A percentile compares a stretch with the other conserved stretches of the same genome.
These are phyloP conservation scores for Phragmites australis DNA, from an alignment of 176 grass and related monocot genomes.

Conservation along the genomic window DNA sequence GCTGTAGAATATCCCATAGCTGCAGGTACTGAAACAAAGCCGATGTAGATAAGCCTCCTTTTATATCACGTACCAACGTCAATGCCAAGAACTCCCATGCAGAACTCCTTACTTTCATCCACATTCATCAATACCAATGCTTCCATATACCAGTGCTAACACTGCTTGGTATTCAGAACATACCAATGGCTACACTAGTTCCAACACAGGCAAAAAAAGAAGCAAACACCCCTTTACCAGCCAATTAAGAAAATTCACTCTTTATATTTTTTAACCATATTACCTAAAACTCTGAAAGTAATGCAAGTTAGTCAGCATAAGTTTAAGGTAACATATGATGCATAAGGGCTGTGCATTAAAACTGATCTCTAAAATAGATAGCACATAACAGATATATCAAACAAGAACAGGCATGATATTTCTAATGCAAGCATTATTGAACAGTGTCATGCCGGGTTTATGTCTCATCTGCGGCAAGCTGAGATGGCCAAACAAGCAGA, in stretches of 20 bases:
- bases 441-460: constrained; percentile 12
- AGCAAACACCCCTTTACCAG: not conserved
- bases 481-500: not conserved
- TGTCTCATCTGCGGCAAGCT: not conserved
- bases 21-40: no score
- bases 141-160: not conserved
- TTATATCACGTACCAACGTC: no score
- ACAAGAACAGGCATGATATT: not conserved
- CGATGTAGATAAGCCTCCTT: no score
- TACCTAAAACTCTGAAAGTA: not conserved
- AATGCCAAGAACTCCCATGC: no score
- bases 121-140: not conserved
- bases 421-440: constrained; percentile 1
- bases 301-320: not conserved
- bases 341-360: not conserved
- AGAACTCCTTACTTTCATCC: not conserved
- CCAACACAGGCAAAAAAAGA: not conserved
- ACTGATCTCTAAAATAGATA: not conserved
- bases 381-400: constrained; percentile 8
- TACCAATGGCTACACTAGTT: not conserved
- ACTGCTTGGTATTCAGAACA: constrained; percentile 23
- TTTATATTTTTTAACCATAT: not conserved
- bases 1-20: no score
- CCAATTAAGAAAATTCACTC: not conserved
- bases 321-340: not conserved